A percentile compares a stretch with the other conserved stretches of the same genome.
phyloP scores from a whole-genome alignment of 768 basidiomycete genomes.

The Nidularia pulvinata region DNA sequence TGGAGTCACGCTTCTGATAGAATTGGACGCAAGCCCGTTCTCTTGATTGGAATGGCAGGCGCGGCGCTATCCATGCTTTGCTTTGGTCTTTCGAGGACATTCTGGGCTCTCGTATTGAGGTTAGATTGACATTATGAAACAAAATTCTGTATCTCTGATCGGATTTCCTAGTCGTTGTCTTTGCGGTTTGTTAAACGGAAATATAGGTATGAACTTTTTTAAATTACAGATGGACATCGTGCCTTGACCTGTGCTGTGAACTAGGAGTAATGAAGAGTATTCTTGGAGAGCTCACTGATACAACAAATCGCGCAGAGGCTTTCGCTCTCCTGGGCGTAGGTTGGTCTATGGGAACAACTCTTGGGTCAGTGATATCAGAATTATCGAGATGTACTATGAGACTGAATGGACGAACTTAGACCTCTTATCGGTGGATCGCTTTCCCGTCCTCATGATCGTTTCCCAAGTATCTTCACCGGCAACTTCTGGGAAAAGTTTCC shows the following conservation, averaged over 20 bases:
- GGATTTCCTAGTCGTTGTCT: conserved; percentile 38
- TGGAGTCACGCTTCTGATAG: conserved; percentile 66
- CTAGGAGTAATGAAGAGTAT: conserved; percentile 32
- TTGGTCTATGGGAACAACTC: conserved; percentile 20
- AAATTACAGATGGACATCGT: conserved; percentile 20
- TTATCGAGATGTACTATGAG: background rate
- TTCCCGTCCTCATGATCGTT: conserved; percentile 15
- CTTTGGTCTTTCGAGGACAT: conserved; percentile 58
- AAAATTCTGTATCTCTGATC: background rate
- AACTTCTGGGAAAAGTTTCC: conserved; percentile 16
- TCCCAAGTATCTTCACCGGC: conserved; percentile 12
- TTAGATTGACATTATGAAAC: conserved; percentile 1
- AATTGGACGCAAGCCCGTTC: conserved; percentile 61
- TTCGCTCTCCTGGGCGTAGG: conserved; percentile 23
- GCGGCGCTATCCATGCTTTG: conserved; percentile 54
- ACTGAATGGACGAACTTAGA: conserved; percentile 10
- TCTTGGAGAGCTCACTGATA: conserved; percentile 58
- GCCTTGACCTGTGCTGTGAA: too few relatives aligned
- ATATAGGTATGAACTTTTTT: conserved; percentile 12
- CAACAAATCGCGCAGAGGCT: conserved; percentile 37
- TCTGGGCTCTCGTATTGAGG: conserved; percentile 50
- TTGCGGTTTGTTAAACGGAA: conserved; percentile 51
- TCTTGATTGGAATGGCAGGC: conserved; percentile 54
- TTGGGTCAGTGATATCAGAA: conserved; percentile 13
- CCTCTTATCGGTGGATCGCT: conserved; percentile 20